A percentile compares a stretch with the other conserved stretches of the same genome.
phyloP scores from a whole-genome alignment of 768 basidiomycete genomes.

The Pluteus cervinus region DNA sequence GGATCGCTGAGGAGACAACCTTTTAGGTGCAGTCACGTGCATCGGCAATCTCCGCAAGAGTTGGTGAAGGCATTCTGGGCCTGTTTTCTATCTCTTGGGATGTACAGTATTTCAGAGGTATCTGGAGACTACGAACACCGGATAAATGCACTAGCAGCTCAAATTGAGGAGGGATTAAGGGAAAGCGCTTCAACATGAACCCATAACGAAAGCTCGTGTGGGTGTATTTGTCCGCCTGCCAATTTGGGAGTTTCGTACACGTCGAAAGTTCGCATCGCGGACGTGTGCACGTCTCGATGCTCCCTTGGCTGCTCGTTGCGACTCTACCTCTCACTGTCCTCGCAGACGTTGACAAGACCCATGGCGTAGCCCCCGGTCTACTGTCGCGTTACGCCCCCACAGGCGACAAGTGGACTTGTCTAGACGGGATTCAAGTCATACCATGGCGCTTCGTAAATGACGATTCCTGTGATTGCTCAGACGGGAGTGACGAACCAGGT shows the following conservation, averaged over 20 bases:
- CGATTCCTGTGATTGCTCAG: constrained; percentile 90
- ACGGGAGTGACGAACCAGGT: constrained; percentile 97
- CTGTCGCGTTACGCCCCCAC: constrained; percentile 50
- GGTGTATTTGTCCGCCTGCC: constrained; percentile 43
- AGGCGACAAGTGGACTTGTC: constrained; percentile 66
- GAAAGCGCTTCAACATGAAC: constrained; percentile 13
- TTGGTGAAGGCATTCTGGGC: too few species aligned
- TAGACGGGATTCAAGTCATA: constrained; percentile 77
- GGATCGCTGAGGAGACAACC: too few species aligned
- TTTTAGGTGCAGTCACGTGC: too few species aligned
- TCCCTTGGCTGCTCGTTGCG: constrained; percentile 43
- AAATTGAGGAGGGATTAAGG: too few species aligned
- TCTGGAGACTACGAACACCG: too few species aligned
- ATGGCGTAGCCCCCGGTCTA: constrained; percentile 53
- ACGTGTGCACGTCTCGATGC: constrained; percentile 30
- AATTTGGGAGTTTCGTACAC: too few species aligned
- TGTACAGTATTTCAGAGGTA: too few species aligned
- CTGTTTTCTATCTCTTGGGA: too few species aligned
- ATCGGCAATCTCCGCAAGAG: too few species aligned
- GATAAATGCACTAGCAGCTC: too few species aligned
- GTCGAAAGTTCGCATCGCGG: constrained; percentile 30
- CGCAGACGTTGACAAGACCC: constrained; percentile 40
- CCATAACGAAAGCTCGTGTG: constrained; percentile 16
- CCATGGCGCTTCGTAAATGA: constrained; percentile 83
- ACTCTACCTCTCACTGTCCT: constrained; percentile 34